phyloP scores from a whole-genome alignment of 179 eudicot species.

The Sideroxylon spinosum region DNA sequence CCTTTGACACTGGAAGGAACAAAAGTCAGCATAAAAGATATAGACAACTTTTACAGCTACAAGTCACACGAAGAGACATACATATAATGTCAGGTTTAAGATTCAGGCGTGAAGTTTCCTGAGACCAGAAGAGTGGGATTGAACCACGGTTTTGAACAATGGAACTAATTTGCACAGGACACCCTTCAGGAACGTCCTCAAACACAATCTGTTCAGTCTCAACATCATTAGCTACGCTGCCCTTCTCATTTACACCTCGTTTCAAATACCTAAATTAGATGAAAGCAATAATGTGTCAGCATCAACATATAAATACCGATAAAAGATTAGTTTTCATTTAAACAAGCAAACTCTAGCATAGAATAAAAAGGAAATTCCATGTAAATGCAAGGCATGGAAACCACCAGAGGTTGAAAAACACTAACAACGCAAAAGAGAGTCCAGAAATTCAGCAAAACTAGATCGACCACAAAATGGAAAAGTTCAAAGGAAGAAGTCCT shows the following conservation, averaged over 20 bases:
- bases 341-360: neutral
- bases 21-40: conserved; percentile 12
- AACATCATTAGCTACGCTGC: conserved; percentile 97
- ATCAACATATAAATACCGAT: neutral
- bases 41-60: neutral
- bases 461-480: neutral
- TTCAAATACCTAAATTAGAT: conserved; percentile 58
- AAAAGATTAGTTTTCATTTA: neutral
- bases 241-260: conserved; percentile 93
- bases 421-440: neutral
- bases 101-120: conserved; percentile 92
- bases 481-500: neutral
- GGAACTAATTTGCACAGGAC: conserved; percentile 64
- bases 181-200: conserved; percentile 79
- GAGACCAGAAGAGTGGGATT: conserved; percentile 97
- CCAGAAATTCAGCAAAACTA: conserved; percentile 9
- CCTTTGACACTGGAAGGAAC: conserved; percentile 64
- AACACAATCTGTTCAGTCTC: conserved; percentile 92
- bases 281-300: neutral
- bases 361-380: neutral
- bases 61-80: conserved; percentile 34
- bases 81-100: conserved; percentile 85
- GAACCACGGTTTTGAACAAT: conserved; percentile 96
- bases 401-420: neutral
- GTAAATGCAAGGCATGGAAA: neutral